Evolutionary conservation across 441 rosid species (phyloP).

Genomic region (Erysimum cheiri): DNA sequence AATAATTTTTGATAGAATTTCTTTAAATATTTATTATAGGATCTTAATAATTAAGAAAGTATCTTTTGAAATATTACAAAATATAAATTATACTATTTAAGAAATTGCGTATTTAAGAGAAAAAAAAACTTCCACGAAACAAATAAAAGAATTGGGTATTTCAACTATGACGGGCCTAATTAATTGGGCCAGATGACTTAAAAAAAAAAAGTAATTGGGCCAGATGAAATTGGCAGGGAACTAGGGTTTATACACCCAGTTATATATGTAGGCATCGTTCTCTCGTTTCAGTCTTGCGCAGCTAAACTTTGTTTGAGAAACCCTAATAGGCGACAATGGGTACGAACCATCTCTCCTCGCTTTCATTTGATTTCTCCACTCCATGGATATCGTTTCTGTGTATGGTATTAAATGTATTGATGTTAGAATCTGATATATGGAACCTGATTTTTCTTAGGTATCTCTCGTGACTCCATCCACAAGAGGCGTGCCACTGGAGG

Average conservation of each 20-base stretch:
- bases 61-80: too few relatives aligned
- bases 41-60: too few relatives aligned
- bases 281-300: not conserved
- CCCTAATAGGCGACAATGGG: slow-evolving; percentile 42
- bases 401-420: not conserved
- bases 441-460: slow-evolving; percentile 36
- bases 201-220: slow-evolving; percentile 5
- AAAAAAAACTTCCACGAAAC: not conserved
- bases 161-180: slow-evolving; percentile 3
- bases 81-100: too few relatives aligned
- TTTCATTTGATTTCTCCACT: not conserved
- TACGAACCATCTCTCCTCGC: not conserved
- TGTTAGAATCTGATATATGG: slow-evolving; percentile 9
- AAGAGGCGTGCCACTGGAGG: slow-evolving; percentile 43
- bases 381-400: not conserved
- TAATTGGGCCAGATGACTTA: slow-evolving; percentile 1
- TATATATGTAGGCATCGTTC: not conserved
- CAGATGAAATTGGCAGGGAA: not conserved
- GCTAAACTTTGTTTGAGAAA: slow-evolving; percentile 30
- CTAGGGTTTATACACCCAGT: not conserved
- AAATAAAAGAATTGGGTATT: not conserved
- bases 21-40: too few relatives aligned
- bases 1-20: too few relatives aligned
- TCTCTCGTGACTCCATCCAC: slow-evolving; percentile 48
- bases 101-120: too few relatives aligned